Evolutionary conservation across 495 filamentous ascomycete genomes (phyloP).

Genomic region (Lasiosphaeriaceae sp.): DNA sequence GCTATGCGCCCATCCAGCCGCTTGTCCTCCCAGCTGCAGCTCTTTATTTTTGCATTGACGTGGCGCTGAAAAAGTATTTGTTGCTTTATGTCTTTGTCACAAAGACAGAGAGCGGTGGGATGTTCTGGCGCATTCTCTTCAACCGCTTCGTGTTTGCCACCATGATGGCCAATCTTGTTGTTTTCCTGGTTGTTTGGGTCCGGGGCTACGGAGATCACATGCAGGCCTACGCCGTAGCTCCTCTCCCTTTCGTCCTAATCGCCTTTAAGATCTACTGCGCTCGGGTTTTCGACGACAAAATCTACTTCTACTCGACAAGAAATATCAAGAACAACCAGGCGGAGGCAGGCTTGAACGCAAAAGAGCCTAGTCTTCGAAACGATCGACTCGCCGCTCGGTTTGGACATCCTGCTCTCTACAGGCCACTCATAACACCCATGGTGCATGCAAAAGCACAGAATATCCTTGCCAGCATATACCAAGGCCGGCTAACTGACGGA

Average conservation of each 20-base stretch:
- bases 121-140: conserved; percentile 85
- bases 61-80: conserved; percentile 90
- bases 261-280: conserved; percentile 86
- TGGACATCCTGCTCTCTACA: conserved; percentile 87
- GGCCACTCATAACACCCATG: conserved; percentile 89
- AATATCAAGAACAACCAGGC: conserved; percentile 55
- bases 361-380: conserved; percentile 44
- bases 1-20: conserved; percentile 82
- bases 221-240: conserved; percentile 62
- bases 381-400: conserved; percentile 79
- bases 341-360: conserved; percentile 36
- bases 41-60: conserved; percentile 84
- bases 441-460: conserved; percentile 86
- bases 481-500: conserved; percentile 64
- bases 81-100: conserved; percentile 93
- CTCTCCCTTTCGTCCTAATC: conserved; percentile 75
- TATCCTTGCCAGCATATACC: conserved; percentile 73
- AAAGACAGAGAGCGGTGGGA: conserved; percentile 92
- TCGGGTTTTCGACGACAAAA: conserved; percentile 67
- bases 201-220: conserved; percentile 49
- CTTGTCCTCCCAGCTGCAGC: conserved; percentile 87
- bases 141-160: conserved; percentile 86
- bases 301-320: conserved; percentile 68
- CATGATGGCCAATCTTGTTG: conserved; percentile 72
- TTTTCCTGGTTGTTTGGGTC: conserved; percentile 69